These are phyloP conservation scores for Glycine soja DNA, from an alignment of 306 rosid genomes.

Conservation along the genomic window DNA sequence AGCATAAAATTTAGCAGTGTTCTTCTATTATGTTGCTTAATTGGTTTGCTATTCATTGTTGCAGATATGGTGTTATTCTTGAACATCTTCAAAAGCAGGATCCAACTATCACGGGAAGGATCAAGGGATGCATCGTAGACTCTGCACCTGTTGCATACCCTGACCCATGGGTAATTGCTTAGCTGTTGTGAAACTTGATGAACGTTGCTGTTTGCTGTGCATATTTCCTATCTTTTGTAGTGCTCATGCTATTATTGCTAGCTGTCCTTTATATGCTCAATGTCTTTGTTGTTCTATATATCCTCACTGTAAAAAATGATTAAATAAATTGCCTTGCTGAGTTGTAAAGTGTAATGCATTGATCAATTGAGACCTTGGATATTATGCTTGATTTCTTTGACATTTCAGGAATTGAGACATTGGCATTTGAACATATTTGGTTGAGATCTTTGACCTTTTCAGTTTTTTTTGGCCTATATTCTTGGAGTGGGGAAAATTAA, in stretches of 20 bases:
- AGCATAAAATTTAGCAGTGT: slow-evolving; percentile 9
- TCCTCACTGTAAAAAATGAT: not conserved
- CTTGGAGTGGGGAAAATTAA: slow-evolving; percentile 2
- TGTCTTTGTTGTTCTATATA: not conserved
- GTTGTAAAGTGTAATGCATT: not conserved
- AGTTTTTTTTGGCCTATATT: not conserved
- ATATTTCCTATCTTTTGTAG: not conserved
- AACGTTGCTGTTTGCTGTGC: slow-evolving; percentile 18
- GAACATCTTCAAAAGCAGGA: slow-evolving; percentile 76
- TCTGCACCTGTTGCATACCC: slow-evolving; percentile 96
- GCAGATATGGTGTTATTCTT: slow-evolving; percentile 85
- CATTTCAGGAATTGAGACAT: slow-evolving; percentile 13
- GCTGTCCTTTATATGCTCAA: not conserved
- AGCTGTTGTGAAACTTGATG: slow-evolving; percentile 3
- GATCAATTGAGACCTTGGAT: slow-evolving; percentile 17
- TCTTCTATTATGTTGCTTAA: slow-evolving; percentile 27
- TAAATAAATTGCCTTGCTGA: slow-evolving; percentile 17
- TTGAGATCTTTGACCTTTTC: slow-evolving; percentile 6
- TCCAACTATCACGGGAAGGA: slow-evolving; percentile 67
- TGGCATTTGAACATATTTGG: slow-evolving; percentile 25
- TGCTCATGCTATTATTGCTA: slow-evolving; percentile 1
- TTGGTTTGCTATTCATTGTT: slow-evolving; percentile 38
- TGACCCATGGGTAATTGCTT: slow-evolving; percentile 78
- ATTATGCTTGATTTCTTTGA: slow-evolving; percentile 14
- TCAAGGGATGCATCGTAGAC: slow-evolving; percentile 92